Conservation (phyloP, 768 basidiomycete genomes). For the Lactarius hatsudake region DNA sequence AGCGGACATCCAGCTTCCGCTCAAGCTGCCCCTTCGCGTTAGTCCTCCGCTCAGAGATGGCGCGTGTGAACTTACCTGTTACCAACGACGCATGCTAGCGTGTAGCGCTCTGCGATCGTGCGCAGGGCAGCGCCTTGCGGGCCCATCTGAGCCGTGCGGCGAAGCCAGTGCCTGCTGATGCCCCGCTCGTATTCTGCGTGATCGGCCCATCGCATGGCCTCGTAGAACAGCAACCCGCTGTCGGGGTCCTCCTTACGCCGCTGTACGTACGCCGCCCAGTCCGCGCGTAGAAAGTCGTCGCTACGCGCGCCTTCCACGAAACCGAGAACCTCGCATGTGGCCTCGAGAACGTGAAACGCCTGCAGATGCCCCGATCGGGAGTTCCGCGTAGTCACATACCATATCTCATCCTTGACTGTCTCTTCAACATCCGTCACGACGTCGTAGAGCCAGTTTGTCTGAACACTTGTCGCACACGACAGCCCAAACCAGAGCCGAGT, state of each 20-base stretch:
- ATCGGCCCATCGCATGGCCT: conserved; percentile 60
- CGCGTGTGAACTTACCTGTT: conserved; percentile 51
- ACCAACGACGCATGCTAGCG: conserved; percentile 66
- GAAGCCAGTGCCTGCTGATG: conserved; percentile 65
- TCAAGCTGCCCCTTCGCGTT: conserved; percentile 46
- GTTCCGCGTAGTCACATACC: conserved; percentile 46
- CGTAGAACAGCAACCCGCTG: conserved; percentile 33
- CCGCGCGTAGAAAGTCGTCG: conserved; percentile 42
- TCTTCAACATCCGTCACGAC: conserved; percentile 50
- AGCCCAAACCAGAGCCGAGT: conserved; percentile 62
- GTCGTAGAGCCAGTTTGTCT: conserved; percentile 37
- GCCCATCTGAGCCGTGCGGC: conserved; percentile 43
- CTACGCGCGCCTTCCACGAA: conserved; percentile 28
- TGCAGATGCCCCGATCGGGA: conserved; percentile 25
- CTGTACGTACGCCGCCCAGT: conserved; percentile 64
- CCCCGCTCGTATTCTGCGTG: conserved; percentile 68
- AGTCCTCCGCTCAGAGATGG: not conserved
- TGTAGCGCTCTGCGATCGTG: conserved; percentile 57
- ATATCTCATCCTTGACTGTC: conserved; percentile 55
- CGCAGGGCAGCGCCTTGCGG: conserved; percentile 42
- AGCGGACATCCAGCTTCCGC: conserved; percentile 65
- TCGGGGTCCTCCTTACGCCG: conserved; percentile 24
- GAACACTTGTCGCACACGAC: conserved; percentile 38
- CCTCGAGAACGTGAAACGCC: conserved; percentile 57
- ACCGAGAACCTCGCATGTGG: conserved; percentile 74